Evolutionary conservation across 768 basidiomycete species (phyloP), one percentile per base, ranked within the genome.

Genomic region (Lentinus brumalis): DNA sequence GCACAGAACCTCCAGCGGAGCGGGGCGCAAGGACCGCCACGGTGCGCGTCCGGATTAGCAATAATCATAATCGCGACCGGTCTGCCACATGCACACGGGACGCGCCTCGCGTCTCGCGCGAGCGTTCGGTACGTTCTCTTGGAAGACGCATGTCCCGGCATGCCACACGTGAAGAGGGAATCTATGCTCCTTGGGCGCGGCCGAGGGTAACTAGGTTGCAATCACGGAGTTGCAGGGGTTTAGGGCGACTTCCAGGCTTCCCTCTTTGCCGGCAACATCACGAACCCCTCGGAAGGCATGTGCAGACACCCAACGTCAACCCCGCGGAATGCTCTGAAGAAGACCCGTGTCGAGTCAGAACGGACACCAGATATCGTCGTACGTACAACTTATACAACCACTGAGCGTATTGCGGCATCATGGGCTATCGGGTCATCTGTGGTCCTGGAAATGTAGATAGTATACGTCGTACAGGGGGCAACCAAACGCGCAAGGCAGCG

Each of bases 301-400:
- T 49, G 56, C 61, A 62, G 50, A 56, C 56, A 42, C 45, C 61
- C 55, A 53, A 31, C 21, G 50, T 44, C 50, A 57, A 41, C 54
- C 50, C 41, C 45, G 53, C 60, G n/a, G 60, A 61, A 61, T 44
- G 60, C 60, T 59, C 57, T 47, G 39, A 58, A 29, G 62, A 63
- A 63, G 38, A 44, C 62, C 57, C 62, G 53, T 63, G 62, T 51
- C 57, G 44, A 40, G 57, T 18, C 47, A 55, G 62, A 55, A 63
- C 18, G 62, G 30, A 40, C 62, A 59, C 62, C 53, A 55, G 54
- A 63, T 63, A 63, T 58, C 62, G 47, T 58, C 53, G 62, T 63
- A 63, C 62, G 62, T 63, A 63, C 62, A 54, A 32, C 59, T 63
- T 55, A 63, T 58, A 53, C 56, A 63, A 59, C 30, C 50, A 56